A percentile compares a stretch with the other conserved stretches of the same genome.
These are phyloP conservation scores for Protomyces gravidus DNA, from an alignment of 1,139 yeast genomes.

Conservation along the genomic window DNA sequence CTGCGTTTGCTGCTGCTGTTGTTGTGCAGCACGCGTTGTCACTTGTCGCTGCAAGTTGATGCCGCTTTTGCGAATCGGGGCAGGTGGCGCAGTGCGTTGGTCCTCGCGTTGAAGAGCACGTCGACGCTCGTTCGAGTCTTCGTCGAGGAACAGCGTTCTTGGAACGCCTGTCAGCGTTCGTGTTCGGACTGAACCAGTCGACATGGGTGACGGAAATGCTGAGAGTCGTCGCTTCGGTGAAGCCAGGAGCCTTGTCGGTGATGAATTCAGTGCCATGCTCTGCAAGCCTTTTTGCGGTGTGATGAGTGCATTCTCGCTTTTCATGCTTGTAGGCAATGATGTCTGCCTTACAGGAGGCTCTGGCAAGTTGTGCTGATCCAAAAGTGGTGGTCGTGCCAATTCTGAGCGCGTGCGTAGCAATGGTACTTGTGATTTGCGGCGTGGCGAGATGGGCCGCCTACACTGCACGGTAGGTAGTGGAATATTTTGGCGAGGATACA, in stretches of 20 bases:
- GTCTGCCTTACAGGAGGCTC: slow-evolving; percentile 3
- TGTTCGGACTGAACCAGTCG: not conserved
- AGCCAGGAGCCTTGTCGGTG: not conserved
- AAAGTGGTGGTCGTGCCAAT: not conserved
- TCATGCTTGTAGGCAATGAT: not conserved
- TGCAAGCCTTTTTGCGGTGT: not conserved
- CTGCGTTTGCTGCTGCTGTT: not conserved
- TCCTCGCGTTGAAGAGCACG: slow-evolving; percentile 11
- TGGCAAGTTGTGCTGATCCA: slow-evolving; percentile 12
- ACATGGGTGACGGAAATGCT: not conserved
- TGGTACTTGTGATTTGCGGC: slow-evolving; percentile 23
- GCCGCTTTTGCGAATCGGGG: slow-evolving; percentile 6
- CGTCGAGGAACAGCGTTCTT: slow-evolving; percentile 3
- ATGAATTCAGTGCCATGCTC: not conserved
- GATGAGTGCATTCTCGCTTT: slow-evolving; percentile 8
- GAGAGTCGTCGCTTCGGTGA: slow-evolving; percentile 10
- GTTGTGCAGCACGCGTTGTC: not conserved
- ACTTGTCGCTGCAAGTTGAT: slow-evolving; percentile 5
- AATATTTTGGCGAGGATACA: slow-evolving; percentile 3
- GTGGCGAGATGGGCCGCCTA: slow-evolving; percentile 8
- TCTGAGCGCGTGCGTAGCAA: slow-evolving; percentile 9
- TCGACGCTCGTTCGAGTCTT: not conserved
- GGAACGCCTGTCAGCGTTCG: slow-evolving; percentile 16
- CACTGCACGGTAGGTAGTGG: slow-evolving; percentile 11
- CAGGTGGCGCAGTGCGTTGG: slow-evolving; percentile 16